Evolutionary conservation across 805 yeast genomes (phyloP).

Genomic region (Huiozyma sinensis): DNA sequence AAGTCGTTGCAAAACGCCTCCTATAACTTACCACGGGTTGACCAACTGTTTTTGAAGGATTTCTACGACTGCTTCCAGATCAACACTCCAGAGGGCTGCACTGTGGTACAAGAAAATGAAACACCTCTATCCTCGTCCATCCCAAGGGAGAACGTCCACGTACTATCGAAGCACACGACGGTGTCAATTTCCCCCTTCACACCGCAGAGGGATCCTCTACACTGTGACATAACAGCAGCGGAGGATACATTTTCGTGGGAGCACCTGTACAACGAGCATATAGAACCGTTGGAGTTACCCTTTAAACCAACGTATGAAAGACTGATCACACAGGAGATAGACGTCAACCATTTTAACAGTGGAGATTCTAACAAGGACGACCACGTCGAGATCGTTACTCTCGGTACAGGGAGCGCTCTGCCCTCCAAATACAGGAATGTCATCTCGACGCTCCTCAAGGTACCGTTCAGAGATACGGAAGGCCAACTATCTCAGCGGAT

Average conservation of each 20-base stretch:
- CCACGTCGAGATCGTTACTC: constrained; percentile 57
- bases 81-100: constrained; percentile 20
- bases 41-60: constrained; percentile 20
- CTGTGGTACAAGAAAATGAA: constrained; percentile 17
- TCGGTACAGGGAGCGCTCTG: constrained; percentile 90
- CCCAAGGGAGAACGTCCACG: constrained; percentile 15
- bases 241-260: constrained; percentile 17
- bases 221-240: neutral
- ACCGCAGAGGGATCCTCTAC: constrained; percentile 5
- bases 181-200: constrained; percentile 18
- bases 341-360: constrained; percentile 26
- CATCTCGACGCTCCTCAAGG: constrained; percentile 61
- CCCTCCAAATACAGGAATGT: constrained; percentile 85
- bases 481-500: constrained; percentile 30
- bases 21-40: constrained; percentile 31
- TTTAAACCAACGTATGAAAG: constrained; percentile 11
- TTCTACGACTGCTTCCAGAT: constrained; percentile 25
- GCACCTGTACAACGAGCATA: constrained; percentile 16
- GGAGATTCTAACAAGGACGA: constrained; percentile 29
- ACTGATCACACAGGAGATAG: constrained; percentile 23
- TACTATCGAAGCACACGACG: constrained; percentile 12
- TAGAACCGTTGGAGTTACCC: constrained; percentile 21
- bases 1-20: constrained; percentile 38
- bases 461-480: constrained; percentile 41
- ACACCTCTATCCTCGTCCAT: constrained; percentile 8